phyloP scores from a whole-genome alignment of 179 eudicot genomes.

The Camellia oleifera region DNA sequence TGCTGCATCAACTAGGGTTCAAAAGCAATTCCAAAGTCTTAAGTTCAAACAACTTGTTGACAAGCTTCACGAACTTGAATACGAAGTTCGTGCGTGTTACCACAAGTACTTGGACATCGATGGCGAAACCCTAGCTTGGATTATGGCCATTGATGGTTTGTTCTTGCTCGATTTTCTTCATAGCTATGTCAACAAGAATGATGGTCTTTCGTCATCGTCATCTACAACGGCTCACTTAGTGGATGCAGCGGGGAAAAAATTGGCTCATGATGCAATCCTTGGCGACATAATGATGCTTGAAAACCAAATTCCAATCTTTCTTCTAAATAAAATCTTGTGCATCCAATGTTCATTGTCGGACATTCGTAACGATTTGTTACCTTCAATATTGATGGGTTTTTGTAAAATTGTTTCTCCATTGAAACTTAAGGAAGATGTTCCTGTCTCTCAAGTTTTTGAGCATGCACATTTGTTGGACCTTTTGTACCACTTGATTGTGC shows the following conservation, averaged over 20 bases:
- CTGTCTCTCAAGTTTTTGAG: neutral
- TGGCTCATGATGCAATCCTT: slow-evolving; percentile 14
- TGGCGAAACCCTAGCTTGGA: no score
- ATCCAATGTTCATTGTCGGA: slow-evolving; percentile 14
- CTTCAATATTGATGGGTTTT: slow-evolving; percentile 9
- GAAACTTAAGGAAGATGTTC: neutral
- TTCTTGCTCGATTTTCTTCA: no score
- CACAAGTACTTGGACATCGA: slow-evolving; percentile 49
- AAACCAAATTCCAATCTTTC: slow-evolving; percentile 28
- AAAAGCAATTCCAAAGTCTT: slow-evolving; percentile 20
- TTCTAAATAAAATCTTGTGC: slow-evolving; percentile 4
- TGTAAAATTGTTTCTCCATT: slow-evolving; percentile 23
- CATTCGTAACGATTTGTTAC: neutral
- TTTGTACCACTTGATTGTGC: slow-evolving; percentile 25
- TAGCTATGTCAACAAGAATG: neutral
- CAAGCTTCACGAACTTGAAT: slow-evolving; percentile 29
- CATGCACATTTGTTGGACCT: slow-evolving; percentile 25
- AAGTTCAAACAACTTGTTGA: slow-evolving; percentile 27
- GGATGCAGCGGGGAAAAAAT: slow-evolving; percentile 1
- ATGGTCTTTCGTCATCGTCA: neutral
- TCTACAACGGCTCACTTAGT: neutral
- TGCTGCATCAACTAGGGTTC: slow-evolving; percentile 35
- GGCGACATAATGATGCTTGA: slow-evolving; percentile 29
- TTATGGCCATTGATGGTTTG: no score
- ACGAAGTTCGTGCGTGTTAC: slow-evolving; percentile 51